phyloP scores from a whole-genome alignment of 164 flowering plant species.

The Vitis riparia region DNA sequence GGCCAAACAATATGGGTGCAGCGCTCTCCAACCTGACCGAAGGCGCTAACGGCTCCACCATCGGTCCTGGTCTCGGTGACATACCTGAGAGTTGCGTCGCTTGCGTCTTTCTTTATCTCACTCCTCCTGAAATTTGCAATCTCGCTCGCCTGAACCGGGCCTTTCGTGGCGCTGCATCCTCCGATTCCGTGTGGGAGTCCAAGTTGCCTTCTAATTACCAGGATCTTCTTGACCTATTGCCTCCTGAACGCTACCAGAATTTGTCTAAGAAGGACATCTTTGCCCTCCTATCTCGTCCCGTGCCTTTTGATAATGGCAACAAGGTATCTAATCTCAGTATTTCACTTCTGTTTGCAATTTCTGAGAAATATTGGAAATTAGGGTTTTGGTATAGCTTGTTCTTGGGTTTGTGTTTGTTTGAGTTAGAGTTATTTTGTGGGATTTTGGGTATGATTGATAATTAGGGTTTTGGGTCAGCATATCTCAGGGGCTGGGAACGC shows the following conservation, averaged over 20 bases:
- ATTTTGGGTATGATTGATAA: background rate
- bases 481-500: background rate
- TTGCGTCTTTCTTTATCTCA: conserved; percentile 73
- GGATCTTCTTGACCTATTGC: conserved; percentile 54
- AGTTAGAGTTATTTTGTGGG: too few relatives aligned
- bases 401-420: too few relatives aligned
- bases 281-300: conserved; percentile 79
- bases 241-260: conserved; percentile 38
- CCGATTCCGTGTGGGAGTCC: conserved; percentile 90
- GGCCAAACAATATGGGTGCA: conserved; percentile 47
- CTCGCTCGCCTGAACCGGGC: conserved; percentile 90
- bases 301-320: conserved; percentile 70
- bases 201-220: conserved; percentile 83
- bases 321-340: conserved; percentile 44
- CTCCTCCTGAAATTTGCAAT: conserved; percentile 99
- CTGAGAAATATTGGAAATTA: background rate
- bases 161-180: conserved; percentile 94
- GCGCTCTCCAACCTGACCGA: conserved; percentile 70
- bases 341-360: background rate
- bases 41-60: conserved; percentile 40
- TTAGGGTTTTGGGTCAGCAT: conserved; percentile 3
- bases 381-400: background rate
- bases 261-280: conserved; percentile 78
- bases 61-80: conserved; percentile 86
- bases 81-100: conserved; percentile 98